Percentiles rank a stretch among this genome's conserved stretches.
Evolutionary conservation across 352 stramenopile genomes (phyloP).

Genomic region (Plasmopara viticola): DNA sequence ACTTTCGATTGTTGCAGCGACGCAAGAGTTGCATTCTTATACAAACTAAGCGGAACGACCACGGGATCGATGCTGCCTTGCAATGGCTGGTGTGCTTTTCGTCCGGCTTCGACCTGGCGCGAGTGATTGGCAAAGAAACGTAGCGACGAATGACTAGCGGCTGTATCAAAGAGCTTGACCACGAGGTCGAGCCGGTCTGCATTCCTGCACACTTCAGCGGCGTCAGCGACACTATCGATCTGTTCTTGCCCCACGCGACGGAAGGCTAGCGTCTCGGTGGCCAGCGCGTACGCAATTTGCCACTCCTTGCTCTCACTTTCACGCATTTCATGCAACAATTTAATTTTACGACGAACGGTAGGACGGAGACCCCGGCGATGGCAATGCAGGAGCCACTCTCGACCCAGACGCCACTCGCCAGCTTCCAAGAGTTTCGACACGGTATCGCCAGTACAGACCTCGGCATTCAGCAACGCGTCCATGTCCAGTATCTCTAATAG

Average conservation of each 20-base stretch:
- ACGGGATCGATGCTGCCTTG: slow-evolving; percentile 12
- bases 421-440: slow-evolving; percentile 75
- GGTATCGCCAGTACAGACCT: slow-evolving; percentile 63
- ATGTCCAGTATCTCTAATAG: slow-evolving; percentile 49
- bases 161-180: slow-evolving; percentile 55
- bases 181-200: slow-evolving; percentile 42
- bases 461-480: slow-evolving; percentile 38
- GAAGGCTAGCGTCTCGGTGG: slow-evolving; percentile 65
- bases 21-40: slow-evolving; percentile 52
- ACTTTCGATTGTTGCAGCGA: slow-evolving; percentile 39
- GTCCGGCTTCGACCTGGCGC: slow-evolving; percentile 12
- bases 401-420: slow-evolving; percentile 39
- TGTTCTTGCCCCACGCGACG: slow-evolving; percentile 55
- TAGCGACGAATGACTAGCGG: slow-evolving; percentile 38
- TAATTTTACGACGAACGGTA: slow-evolving; percentile 62
- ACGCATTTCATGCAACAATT: slow-evolving; percentile 34
- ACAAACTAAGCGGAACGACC: slow-evolving; percentile 53
- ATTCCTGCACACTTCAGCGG: slow-evolving; percentile 53
- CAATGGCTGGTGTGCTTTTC: slow-evolving; percentile 9
- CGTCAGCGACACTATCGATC: slow-evolving; percentile 63
- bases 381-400: slow-evolving; percentile 49
- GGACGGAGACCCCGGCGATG: slow-evolving; percentile 44
- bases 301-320: slow-evolving; percentile 45
- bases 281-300: slow-evolving; percentile 68
- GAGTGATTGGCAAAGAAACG: slow-evolving; percentile 21